Evolutionary conservation across 805 yeast genomes (phyloP).

Genomic region (Spathaspora girioi): DNA sequence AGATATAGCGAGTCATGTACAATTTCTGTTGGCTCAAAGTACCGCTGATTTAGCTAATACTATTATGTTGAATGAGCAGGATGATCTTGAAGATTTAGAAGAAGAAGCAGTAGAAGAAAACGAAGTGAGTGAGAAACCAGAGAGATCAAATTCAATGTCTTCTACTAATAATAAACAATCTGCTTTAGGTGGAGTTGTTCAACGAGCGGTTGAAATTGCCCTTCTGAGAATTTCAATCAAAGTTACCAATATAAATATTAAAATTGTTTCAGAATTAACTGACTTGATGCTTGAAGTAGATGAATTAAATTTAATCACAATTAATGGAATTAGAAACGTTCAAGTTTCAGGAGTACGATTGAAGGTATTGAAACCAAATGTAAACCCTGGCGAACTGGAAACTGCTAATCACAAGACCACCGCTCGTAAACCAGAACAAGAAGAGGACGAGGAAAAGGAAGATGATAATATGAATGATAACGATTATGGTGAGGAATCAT

Average conservation of each 20-base stretch:
- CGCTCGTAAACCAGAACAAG: background rate
- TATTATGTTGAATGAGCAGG: conserved; percentile 32
- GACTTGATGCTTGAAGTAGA: conserved; percentile 31
- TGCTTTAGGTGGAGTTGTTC: conserved; percentile 53
- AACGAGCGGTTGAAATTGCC: conserved; percentile 64
- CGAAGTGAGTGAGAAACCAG: conserved; percentile 11
- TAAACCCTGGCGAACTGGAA: conserved; percentile 24
- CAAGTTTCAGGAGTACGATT: conserved; percentile 38
- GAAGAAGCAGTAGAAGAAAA: conserved; percentile 7
- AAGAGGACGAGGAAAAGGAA: conserved; percentile 3
- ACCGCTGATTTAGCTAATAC: conserved; percentile 71
- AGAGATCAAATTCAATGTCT: conserved; percentile 10
- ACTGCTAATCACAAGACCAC: background rate
- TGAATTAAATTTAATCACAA: conserved; percentile 31
- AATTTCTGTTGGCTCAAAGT: conserved; percentile 63
- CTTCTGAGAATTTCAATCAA: conserved; percentile 54
- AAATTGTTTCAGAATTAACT: conserved; percentile 45
- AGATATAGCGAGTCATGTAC: conserved; percentile 27
- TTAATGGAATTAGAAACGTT: conserved; percentile 45
- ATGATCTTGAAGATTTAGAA: conserved; percentile 6
- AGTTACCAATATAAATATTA: conserved; percentile 44
- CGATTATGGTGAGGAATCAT: conserved; percentile 38
- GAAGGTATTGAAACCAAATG: conserved; percentile 37
- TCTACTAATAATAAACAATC: conserved; percentile 22
- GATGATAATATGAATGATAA: conserved; percentile 8